Base-by-base conservation (phyloP, 2,329 filamentous ascomycete species). In the Akanthomyces uredinophilus region DNA sequence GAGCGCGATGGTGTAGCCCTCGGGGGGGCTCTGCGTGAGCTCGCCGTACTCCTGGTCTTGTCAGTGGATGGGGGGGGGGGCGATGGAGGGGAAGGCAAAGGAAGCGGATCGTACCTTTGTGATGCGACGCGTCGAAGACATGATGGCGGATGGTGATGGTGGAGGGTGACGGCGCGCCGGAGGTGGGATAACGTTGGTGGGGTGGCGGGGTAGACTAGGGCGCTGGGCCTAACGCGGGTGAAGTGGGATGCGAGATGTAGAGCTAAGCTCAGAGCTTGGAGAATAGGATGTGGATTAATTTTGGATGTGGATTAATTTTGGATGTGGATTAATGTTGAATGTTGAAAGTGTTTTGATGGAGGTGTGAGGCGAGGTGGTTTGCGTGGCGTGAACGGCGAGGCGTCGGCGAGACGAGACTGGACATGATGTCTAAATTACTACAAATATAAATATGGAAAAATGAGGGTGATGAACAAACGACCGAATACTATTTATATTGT, bases 31-130 rank as follows among this genome's bases (percentile, higher is more conserved):
- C 63, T 75, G 66, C 58, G 74, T 78, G 77, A 81, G 79, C 65
- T 85, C 81, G 65, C 73, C 74, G 67, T 80, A 79, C 71, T 86
- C 83, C 83, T 86, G 71, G 46, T 60, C 11, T 10, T 29, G 37
- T 39, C 29, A 29, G 22, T 6, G 35, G n/a, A 16, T 18, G 16
- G 46, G 22, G 7, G 49, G 60, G 29, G 27, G 39, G 13, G 13
- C 41, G 16, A n/a, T n/a, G 32, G n/a, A 52, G 32, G 46, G n/a
- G 35, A 59, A 10, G 32, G 7, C n/a, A n/a, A n/a, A n/a, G n/a
- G n/a, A n/a, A n/a, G n/a, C n/a, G n/a, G n/a, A n/a, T n/a, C 49
- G 47, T 68, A 75, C 78, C 73, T 80, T 80, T 65, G 72, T 68
- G 71, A 80, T 79, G 68, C 78, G 78, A 66, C 79, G 80, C 66